Evolutionary conservation across 768 basidiomycete species (phyloP), one percentile per base, ranked within the genome.

Genomic region (Dentipellis sp.): DNA sequence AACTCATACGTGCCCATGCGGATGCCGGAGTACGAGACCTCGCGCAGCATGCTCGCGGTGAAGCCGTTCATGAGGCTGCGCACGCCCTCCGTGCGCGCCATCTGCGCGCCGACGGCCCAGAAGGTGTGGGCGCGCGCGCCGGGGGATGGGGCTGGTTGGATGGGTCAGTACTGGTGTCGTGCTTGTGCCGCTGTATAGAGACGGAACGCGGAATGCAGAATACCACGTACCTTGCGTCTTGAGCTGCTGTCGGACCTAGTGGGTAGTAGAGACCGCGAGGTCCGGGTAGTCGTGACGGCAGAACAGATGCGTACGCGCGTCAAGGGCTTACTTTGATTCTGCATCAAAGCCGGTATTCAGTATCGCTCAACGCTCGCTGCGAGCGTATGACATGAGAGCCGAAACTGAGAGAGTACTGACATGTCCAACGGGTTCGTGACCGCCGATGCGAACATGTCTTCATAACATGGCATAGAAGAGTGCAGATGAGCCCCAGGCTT

Each of bases 1-100:
- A 60, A 68, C 59, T 72, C 71, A 58, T 72, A 72, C 34, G 70
- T 64, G 19, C 71, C 71, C 39, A 72, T 63, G 10, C 71, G 62
- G 35, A 71, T 56, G 17, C 69, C 69, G 1, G 70, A 71, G 56
- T 72, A 72, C n/a, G 67, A 63, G 36, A 69, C 36, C 56, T 72
- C 71, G 10, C 71, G 68, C 19, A 69, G 57, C 66, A 70, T 68
- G 56, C 69, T 69, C 46, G 71, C 70, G 11, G 65, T 66, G 45
- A 71, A 58, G 8, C 71, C 71, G 36, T 62, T 66, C 62, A 63
- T 63, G 12, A 72, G 61, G 57, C 70, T 70, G 36, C 54, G 29
- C 4, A 60, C 46, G 50, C 71, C 71, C 56, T 72, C 71, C 10
- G 53, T 63, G 40, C 67, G 70, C 10, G 65, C 64, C 69, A 71